Percentiles rank a stretch among this genome's conserved stretches.
Conservation (phyloP, 768 basidiomycete species). For the Phlebiopsis flavidoalba region DNA sequence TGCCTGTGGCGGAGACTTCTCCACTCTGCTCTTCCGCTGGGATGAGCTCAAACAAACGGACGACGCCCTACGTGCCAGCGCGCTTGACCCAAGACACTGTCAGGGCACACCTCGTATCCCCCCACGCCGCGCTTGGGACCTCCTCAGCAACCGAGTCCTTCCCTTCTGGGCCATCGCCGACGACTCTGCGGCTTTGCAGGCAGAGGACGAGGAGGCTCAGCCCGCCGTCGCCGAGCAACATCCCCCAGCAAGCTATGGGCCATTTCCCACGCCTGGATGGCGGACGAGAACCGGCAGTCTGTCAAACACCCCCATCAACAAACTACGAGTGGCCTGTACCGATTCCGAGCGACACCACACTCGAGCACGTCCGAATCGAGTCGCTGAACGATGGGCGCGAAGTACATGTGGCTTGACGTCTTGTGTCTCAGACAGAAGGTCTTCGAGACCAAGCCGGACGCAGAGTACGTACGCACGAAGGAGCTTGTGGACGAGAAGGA, state of each 20-base stretch:
- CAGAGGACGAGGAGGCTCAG: not conserved
- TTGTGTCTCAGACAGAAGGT: not conserved
- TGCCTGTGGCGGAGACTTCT: not conserved
- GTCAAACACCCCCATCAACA: slow-evolving; percentile 1
- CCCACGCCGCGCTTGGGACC: not conserved
- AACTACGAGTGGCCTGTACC: slow-evolving; percentile 4
- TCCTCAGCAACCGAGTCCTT: not conserved
- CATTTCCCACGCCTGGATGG: not conserved
- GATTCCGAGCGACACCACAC: not conserved
- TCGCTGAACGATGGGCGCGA: not conserved
- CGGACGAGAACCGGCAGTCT: not conserved
- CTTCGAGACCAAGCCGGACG: not conserved
- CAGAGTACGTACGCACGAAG: not conserved
- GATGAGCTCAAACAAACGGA: not conserved
- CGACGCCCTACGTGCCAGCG: not conserved
- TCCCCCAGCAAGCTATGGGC: not conserved
- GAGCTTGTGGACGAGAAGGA: not conserved
- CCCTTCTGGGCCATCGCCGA: not conserved
- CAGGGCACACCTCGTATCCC: not conserved
- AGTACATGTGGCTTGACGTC: slow-evolving; percentile 5
- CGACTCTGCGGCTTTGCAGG: not conserved
- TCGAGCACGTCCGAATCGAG: slow-evolving; percentile 3
- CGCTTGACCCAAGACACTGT: not conserved
- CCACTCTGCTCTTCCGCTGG: not conserved
- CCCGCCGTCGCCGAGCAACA: not conserved